Percentiles rank a stretch among this genome's conserved stretches.
Conservation (phyloP, 345 rosid genomes). For the Lepidium aucheri region DNA sequence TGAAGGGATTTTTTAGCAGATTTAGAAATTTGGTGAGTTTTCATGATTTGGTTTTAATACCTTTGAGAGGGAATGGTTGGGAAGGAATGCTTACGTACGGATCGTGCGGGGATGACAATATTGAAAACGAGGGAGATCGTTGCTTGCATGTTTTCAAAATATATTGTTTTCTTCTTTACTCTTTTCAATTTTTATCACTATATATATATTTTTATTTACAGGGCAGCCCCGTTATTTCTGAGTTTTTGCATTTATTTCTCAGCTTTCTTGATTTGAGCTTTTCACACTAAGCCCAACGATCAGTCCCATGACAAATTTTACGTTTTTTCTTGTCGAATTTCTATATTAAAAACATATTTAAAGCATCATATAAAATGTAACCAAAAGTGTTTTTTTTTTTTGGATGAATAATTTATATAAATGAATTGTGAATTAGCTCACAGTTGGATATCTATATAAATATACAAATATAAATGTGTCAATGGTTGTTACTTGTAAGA, state of each 20-base stretch:
- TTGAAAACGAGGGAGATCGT: slow-evolving; percentile 16
- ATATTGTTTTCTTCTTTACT: not conserved
- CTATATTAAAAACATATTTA: no score
- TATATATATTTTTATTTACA: not conserved
- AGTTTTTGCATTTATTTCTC: not conserved
- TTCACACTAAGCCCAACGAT: not conserved
- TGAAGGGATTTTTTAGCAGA: slow-evolving; percentile 4
- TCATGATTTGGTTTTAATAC: not conserved
- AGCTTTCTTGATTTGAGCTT: no score
- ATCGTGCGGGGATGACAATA: slow-evolving; percentile 27
- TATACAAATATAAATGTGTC: not conserved
- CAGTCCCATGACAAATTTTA: not conserved
- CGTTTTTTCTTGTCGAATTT: no score
- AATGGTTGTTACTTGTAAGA: slow-evolving; percentile 8
- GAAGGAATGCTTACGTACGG: slow-evolving; percentile 14
- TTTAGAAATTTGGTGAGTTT: not conserved
- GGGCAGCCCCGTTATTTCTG: not conserved
- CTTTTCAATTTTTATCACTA: not conserved
- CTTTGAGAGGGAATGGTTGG: not conserved
- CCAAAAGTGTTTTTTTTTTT: not conserved
- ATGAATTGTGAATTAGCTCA: no score
- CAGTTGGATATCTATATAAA: not conserved
- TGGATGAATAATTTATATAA: not conserved
- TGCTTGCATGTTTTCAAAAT: slow-evolving; percentile 12
- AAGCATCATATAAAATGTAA: no score